A percentile compares a stretch with the other conserved stretches of the same genome.
These are phyloP conservation scores for Luffa aegyptiaca DNA, from an alignment of 306 rosid species.

Conservation along the genomic window DNA sequence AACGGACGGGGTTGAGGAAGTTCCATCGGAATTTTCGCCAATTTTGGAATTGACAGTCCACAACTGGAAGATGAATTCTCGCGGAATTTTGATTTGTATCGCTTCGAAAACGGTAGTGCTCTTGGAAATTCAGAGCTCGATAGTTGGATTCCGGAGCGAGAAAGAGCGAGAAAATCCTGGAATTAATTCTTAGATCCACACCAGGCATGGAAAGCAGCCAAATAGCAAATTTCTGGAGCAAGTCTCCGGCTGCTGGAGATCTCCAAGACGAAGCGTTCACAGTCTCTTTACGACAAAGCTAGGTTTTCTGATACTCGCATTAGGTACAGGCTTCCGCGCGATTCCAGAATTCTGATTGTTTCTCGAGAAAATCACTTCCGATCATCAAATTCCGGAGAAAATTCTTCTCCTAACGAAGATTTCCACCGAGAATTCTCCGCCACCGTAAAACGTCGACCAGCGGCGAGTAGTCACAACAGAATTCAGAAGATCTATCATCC, in stretches of 20 bases:
- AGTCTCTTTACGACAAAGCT: slow-evolving; percentile 25
- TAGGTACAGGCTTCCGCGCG: neutral
- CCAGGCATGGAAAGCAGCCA: slow-evolving; percentile 8
- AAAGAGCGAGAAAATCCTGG: neutral
- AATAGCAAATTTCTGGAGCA: neutral
- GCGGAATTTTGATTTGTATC: neutral
- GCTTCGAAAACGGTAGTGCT: neutral
- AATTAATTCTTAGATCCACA: slow-evolving; percentile 9
- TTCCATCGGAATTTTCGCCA: slow-evolving; percentile 47
- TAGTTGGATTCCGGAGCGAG: neutral
- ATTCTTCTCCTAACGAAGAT: neutral
- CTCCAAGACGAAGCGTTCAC: neutral
- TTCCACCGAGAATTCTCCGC: neutral
- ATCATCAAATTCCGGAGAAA: neutral
- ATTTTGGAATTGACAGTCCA: slow-evolving; percentile 20
- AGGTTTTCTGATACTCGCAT: slow-evolving; percentile 7
- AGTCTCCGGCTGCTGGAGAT: neutral
- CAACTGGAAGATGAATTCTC: slow-evolving; percentile 13
- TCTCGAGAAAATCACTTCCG: neutral
- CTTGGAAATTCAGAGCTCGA: neutral
- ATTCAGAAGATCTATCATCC: neutral
- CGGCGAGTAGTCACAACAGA: neutral
- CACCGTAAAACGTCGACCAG: neutral
- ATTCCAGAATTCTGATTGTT: neutral
- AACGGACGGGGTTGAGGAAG: slow-evolving; percentile 72